These are phyloP conservation scores for Penicillium dipodomyicola DNA, from an alignment of 495 filamentous ascomycete genomes.

Conservation along the genomic window DNA sequence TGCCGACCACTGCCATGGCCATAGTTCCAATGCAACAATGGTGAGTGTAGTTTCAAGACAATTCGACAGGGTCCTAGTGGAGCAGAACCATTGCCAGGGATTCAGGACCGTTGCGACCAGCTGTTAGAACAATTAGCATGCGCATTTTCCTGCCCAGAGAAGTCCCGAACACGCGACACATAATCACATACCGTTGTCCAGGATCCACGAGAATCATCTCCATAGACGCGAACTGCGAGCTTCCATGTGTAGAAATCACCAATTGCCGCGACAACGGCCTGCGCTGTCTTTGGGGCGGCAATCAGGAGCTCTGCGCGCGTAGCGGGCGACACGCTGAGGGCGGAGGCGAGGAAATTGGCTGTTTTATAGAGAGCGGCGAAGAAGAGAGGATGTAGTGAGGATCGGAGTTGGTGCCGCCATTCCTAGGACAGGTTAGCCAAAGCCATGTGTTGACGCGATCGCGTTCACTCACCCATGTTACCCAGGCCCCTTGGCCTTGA, in stretches of 20 bases:
- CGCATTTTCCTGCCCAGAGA: neutral
- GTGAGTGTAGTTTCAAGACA: constrained; percentile 88
- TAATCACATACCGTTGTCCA: constrained; percentile 63
- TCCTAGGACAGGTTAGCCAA: constrained; percentile 56
- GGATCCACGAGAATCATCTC: constrained; percentile 57
- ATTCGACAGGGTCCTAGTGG: constrained; percentile 90
- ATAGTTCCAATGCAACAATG: constrained; percentile 70
- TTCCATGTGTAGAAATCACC: constrained; percentile 91
- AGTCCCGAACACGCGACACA: neutral
- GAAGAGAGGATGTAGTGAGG: constrained; percentile 83
- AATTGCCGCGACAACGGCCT: constrained; percentile 73
- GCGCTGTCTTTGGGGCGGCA: constrained; percentile 68
- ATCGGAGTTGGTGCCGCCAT: constrained; percentile 88
- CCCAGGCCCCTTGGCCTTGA: constrained; percentile 71
- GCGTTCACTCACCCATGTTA: constrained; percentile 79
- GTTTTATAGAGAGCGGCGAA: constrained; percentile 75
- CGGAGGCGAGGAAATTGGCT: constrained; percentile 50
- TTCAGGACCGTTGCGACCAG: constrained; percentile 68
- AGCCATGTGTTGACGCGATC: constrained; percentile 5
- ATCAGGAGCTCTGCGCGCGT: constrained; percentile 63
- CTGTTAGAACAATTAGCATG: constrained; percentile 27
- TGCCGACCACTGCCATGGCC: constrained; percentile 75
- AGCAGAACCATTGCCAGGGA: constrained; percentile 97
- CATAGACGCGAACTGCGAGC: constrained; percentile 71
- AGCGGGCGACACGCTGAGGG: constrained; percentile 47